Evolutionary conservation across 768 basidiomycete genomes (phyloP).

Genomic region (Pleurotus eryngii): DNA sequence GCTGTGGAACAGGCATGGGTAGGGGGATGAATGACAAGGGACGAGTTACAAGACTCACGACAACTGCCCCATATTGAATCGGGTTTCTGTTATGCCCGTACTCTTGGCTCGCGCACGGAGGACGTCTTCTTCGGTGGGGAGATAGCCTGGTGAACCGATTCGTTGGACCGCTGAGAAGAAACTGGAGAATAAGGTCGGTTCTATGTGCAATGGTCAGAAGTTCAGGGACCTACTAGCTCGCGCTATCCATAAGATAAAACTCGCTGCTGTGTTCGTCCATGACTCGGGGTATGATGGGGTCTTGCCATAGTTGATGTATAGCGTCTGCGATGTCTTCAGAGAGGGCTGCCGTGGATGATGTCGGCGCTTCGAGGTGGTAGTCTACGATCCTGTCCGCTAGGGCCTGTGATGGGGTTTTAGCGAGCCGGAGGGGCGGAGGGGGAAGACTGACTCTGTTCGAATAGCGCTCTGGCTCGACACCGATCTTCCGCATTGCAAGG

Average conservation of each 20-base stretch:
- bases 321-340: conserved; percentile 66
- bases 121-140: conserved; percentile 84
- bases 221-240: conserved; percentile 63
- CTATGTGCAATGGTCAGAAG: background rate
- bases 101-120: conserved; percentile 87
- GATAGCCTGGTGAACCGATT: conserved; percentile 77
- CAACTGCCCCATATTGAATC: conserved; percentile 67
- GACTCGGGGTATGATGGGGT: conserved; percentile 57
- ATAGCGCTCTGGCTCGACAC: conserved; percentile 69
- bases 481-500: conserved; percentile 82
- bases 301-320: conserved; percentile 67
- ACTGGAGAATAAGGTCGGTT: conserved; percentile 32
- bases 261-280: conserved; percentile 60
- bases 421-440: background rate
- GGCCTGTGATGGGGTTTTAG: conserved; percentile 13
- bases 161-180: conserved; percentile 86
- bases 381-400: conserved; percentile 62
- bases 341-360: conserved; percentile 40
- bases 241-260: conserved; percentile 96
- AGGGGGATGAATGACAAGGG: no score
- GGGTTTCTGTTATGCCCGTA: conserved; percentile 87
- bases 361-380: conserved; percentile 42
- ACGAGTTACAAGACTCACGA: conserved; percentile 36
- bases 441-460: conserved; percentile 51
- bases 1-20: no score